phyloP scores from a whole-genome alignment of 2,329 filamentous ascomycete species.

The Exophiala phaeomuriformis region DNA sequence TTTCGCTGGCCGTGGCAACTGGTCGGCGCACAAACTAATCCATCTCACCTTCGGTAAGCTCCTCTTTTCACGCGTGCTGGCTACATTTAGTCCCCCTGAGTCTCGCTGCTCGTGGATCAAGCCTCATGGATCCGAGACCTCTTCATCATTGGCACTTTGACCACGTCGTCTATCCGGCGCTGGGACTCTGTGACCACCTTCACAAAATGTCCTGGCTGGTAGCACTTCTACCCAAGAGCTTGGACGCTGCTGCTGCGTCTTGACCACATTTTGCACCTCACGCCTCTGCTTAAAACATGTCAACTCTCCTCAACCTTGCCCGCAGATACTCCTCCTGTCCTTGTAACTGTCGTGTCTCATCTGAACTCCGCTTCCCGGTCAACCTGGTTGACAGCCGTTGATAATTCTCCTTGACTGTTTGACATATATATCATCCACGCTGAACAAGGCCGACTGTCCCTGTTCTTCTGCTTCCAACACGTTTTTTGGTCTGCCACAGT shows the following conservation, averaged over 20 bases:
- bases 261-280: conserved; percentile 3
- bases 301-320: conserved; percentile 11
- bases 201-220: conserved; percentile 5
- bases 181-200: conserved; percentile 1
- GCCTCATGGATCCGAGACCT: conserved; percentile 5
- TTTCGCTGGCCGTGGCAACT: conserved; percentile 15
- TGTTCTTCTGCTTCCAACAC: conserved; percentile 1
- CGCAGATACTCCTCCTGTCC: conserved; percentile 9
- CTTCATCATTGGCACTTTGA: conserved; percentile 13
- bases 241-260: conserved; percentile 10
- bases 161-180: conserved; percentile 15
- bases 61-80: conserved; percentile 16
- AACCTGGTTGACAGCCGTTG: conserved; percentile 16
- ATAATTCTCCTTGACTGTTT: conserved; percentile 2
- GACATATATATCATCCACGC: conserved; percentile 8
- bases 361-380: conserved; percentile 12
- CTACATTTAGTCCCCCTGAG: conserved; percentile 7
- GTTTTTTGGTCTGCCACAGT: not conserved
- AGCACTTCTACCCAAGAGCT: conserved; percentile 3
- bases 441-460: not conserved
- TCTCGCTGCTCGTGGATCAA: conserved; percentile 1
- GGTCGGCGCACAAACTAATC: conserved; percentile 10
- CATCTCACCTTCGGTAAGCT: conserved; percentile 12
- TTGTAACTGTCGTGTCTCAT: conserved; percentile 15
- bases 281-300: conserved; percentile 18